phyloP scores from a whole-genome alignment of 108 stramenopile genomes.

The Fragilaria crotonensis region DNA sequence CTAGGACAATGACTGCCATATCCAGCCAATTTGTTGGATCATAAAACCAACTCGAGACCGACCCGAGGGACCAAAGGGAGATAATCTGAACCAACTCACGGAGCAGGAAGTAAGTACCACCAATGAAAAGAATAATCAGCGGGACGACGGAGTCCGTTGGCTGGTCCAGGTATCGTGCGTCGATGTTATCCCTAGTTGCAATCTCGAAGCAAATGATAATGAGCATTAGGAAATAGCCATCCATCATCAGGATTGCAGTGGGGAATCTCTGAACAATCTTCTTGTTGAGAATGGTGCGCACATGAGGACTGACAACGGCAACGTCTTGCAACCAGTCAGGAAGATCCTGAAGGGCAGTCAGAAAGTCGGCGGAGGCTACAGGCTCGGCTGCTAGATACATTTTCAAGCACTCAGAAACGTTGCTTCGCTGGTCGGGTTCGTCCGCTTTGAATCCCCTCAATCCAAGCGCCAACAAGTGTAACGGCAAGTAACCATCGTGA shows the following conservation, averaged over 20 bases:
- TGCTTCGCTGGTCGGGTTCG: slow-evolving; percentile 28
- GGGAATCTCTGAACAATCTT: slow-evolving; percentile 78
- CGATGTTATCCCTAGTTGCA: slow-evolving; percentile 54
- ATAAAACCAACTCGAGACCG: slow-evolving; percentile 49
- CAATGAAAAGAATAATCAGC: slow-evolving; percentile 40
- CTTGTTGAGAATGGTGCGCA: slow-evolving; percentile 70
- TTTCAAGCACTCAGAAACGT: slow-evolving; percentile 57
- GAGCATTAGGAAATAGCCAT: slow-evolving; percentile 53
- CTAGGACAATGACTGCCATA: slow-evolving; percentile 53
- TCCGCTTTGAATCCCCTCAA: slow-evolving; percentile 34
- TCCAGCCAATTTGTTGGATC: slow-evolving; percentile 79
- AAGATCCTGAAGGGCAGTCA: slow-evolving; percentile 69
- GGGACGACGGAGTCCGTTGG: background rate
- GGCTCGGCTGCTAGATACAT: slow-evolving; percentile 64
- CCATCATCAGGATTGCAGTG: slow-evolving; percentile 67
- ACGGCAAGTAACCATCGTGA: slow-evolving; percentile 60
- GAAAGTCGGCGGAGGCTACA: slow-evolving; percentile 55
- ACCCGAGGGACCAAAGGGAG: slow-evolving; percentile 42
- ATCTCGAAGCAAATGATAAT: slow-evolving; percentile 68
- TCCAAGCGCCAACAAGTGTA: slow-evolving; percentile 57
- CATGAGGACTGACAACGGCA: slow-evolving; percentile 68
- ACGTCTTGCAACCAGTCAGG: slow-evolving; percentile 78
- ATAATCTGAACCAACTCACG: slow-evolving; percentile 65
- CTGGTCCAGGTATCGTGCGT: slow-evolving; percentile 23
- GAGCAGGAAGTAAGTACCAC: slow-evolving; percentile 56